These are phyloP conservation scores for Passalora sequoiae DNA, from an alignment of 2,329 filamentous ascomycete species.

Conservation along the genomic window DNA sequence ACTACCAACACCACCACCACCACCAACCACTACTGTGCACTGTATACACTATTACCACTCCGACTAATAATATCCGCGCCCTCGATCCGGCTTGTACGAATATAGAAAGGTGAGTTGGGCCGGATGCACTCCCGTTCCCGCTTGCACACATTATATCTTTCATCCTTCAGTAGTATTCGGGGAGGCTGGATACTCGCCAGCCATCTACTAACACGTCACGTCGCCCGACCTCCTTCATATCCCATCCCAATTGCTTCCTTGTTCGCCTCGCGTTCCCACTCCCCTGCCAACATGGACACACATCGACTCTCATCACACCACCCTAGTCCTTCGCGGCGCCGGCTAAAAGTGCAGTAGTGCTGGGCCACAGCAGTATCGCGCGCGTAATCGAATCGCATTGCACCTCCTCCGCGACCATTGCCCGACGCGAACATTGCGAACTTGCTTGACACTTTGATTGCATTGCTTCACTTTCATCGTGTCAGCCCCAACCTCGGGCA, in stretches of 20 bases:
- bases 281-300: background rate
- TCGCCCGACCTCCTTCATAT: slow-evolving; percentile 1
- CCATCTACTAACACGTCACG: slow-evolving; percentile 7
- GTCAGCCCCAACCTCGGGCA: slow-evolving; percentile 39
- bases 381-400: background rate
- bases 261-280: slow-evolving; percentile 5
- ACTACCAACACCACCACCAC: too few relatives aligned
- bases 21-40: too few relatives aligned
- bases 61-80: background rate
- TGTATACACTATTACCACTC: background rate
- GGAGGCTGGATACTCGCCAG: slow-evolving; percentile 1
- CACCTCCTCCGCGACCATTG: background rate
- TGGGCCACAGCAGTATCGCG: background rate
- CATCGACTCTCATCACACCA: background rate
- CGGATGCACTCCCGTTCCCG: slow-evolving; percentile 1
- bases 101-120: slow-evolving; percentile 5
- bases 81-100: slow-evolving; percentile 4
- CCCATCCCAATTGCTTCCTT: slow-evolving; percentile 3
- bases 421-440: background rate
- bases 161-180: background rate
- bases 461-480: slow-evolving; percentile 30
- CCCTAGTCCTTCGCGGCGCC: slow-evolving; percentile 1
- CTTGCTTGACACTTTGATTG: background rate
- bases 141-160: background rate
- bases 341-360: too few relatives aligned